Conservation (phyloP, 768 basidiomycete genomes). For the Tylopilus intermedius region DNA sequence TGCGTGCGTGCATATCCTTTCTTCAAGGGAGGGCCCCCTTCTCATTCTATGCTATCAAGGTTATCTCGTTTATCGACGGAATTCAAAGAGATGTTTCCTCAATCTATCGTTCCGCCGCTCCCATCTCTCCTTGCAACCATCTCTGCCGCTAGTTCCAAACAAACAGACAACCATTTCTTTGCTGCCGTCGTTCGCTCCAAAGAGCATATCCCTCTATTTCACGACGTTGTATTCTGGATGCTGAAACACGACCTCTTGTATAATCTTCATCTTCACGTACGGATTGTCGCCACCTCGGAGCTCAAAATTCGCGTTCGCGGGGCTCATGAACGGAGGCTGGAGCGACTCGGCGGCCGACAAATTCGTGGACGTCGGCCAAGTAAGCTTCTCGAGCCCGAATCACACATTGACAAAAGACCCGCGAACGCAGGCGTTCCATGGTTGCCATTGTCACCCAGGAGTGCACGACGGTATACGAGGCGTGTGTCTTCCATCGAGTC, state of each 20-base stretch:
- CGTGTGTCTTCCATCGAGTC: constrained; percentile 47
- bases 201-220: constrained; percentile 63
- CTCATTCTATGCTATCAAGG: constrained; percentile 1
- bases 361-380: constrained; percentile 21
- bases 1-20: constrained; percentile 43
- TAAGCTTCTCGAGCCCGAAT: constrained; percentile 17
- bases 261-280: constrained; percentile 79
- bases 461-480: constrained; percentile 43
- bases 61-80: constrained; percentile 46
- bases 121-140: constrained; percentile 71
- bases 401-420: constrained; percentile 12
- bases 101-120: constrained; percentile 60
- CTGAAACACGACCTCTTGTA: constrained; percentile 81
- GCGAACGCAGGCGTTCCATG: constrained; percentile 34
- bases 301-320: constrained; percentile 68
- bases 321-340: constrained; percentile 36
- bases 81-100: constrained; percentile 59
- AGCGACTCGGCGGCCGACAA: constrained; percentile 18
- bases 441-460: constrained; percentile 53
- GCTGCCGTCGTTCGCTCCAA: constrained; percentile 69
- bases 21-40: background rate
- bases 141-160: constrained; percentile 61
- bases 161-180: constrained; percentile 70
- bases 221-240: constrained; percentile 88
- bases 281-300: constrained; percentile 71